Conservation (phyloP, 2,329 filamentous ascomycete genomes). For the Ceratocystis eucalypticola region DNA sequence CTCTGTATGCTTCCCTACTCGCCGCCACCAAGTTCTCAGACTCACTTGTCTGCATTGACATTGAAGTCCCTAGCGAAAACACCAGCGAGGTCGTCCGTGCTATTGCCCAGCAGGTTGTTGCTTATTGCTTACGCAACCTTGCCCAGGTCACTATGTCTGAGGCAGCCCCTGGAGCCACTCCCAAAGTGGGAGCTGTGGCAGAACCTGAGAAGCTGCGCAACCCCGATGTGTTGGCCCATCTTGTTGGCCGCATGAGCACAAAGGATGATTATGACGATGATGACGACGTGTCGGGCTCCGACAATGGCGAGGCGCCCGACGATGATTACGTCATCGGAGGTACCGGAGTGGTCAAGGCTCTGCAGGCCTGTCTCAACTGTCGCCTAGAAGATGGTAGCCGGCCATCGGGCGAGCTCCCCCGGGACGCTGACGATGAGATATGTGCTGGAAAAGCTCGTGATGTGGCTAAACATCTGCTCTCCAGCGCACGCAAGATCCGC, state of each 20-base stretch:
- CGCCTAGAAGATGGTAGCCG: conserved; percentile 45
- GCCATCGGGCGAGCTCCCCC: conserved; percentile 33
- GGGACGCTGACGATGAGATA: conserved; percentile 4
- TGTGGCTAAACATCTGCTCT: conserved; percentile 81
- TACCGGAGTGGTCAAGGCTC: conserved; percentile 85
- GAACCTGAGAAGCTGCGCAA: conserved; percentile 27
- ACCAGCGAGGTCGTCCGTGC: conserved; percentile 87
- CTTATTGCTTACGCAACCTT: conserved; percentile 85
- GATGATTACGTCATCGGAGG: conserved; percentile 94
- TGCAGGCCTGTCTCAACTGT: conserved; percentile 79
- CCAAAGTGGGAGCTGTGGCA: conserved; percentile 22
- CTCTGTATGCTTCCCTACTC: conserved; percentile 81
- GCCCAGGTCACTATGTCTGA: conserved; percentile 60
- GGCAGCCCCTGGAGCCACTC: conserved; percentile 33
- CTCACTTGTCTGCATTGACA: conserved; percentile 76
- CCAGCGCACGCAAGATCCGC: conserved; percentile 79
- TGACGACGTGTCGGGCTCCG: conserved; percentile 36
- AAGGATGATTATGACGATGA: conserved; percentile 39
- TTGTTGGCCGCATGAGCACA: conserved; percentile 57
- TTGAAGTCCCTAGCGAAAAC: conserved; percentile 69
- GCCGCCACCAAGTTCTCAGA: conserved; percentile 73
- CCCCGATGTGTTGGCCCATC: conserved; percentile 72
- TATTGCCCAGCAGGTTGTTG: conserved; percentile 84
- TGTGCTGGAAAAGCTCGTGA: conserved; percentile 60
- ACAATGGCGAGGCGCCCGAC: conserved; percentile 50